Evolutionary conservation across 345 rosid genomes (phyloP).

Genomic region (Dipteronia sinensis): DNA sequence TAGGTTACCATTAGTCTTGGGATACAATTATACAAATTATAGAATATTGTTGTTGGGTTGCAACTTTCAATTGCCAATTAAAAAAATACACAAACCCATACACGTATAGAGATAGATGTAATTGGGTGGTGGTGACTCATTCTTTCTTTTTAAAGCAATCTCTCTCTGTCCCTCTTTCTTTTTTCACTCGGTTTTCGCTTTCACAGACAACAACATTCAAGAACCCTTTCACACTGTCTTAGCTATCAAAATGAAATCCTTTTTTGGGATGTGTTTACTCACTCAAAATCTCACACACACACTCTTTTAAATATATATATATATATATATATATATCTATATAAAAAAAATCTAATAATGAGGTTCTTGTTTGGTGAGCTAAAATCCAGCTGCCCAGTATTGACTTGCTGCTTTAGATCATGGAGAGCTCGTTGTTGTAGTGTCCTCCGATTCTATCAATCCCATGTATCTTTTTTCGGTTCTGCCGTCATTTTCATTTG

Average conservation of each 20-base stretch:
- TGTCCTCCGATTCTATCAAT: slow-evolving; percentile 10
- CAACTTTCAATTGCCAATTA: too few species aligned
- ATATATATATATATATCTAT: neutral
- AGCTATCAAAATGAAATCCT: too few species aligned
- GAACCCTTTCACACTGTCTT: slow-evolving; percentile 21
- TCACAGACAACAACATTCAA: neutral
- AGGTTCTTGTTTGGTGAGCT: slow-evolving; percentile 53
- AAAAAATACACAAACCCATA: neutral
- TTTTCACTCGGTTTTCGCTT: slow-evolving; percentile 4
- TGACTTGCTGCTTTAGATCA: slow-evolving; percentile 49
- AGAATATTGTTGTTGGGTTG: too few species aligned
- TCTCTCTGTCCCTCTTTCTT: neutral
- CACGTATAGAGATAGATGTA: too few species aligned
- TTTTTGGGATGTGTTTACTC: slow-evolving; percentile 3
- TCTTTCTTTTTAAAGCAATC: neutral
- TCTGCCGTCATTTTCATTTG: slow-evolving; percentile 11
- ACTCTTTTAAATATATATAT: too few species aligned
- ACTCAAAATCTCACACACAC: neutral
- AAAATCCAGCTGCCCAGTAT: slow-evolving; percentile 57
- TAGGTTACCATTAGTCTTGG: too few species aligned
- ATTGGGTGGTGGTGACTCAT: neutral
- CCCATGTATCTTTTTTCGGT: slow-evolving; percentile 14
- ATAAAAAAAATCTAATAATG: neutral
- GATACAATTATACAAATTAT: too few species aligned
- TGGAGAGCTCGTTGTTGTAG: slow-evolving; percentile 48